A percentile compares a stretch with the other conserved stretches of the same genome.
Evolutionary conservation across 352 stramenopile species (phyloP).

Genomic region (Pythium guiyangense): DNA sequence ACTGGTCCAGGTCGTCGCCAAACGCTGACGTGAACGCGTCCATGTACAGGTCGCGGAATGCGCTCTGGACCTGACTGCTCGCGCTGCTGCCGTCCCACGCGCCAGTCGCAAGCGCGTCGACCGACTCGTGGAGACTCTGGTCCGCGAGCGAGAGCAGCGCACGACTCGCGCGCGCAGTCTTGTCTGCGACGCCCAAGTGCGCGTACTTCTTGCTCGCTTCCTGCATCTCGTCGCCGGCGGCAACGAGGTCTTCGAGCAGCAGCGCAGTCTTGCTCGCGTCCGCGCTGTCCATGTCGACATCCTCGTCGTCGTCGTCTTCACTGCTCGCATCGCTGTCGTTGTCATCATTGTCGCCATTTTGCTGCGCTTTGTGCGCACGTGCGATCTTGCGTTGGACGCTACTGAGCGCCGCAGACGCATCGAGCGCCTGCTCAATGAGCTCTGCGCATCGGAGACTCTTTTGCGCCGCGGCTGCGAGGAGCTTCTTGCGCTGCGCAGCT

Average conservation of each 20-base stretch:
- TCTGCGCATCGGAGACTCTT: slow-evolving; percentile 72
- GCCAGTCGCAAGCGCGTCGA: slow-evolving; percentile 15
- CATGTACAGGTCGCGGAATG: slow-evolving; percentile 81
- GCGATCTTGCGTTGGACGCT: slow-evolving; percentile 40
- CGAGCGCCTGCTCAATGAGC: slow-evolving; percentile 71
- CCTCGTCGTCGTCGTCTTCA: slow-evolving; percentile 28
- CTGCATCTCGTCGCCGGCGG: slow-evolving; percentile 40
- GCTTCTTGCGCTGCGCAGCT: slow-evolving; percentile 25
- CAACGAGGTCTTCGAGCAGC: slow-evolving; percentile 59
- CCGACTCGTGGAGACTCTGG: slow-evolving; percentile 26
- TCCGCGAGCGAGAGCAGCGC: slow-evolving; percentile 46
- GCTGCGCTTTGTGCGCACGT: slow-evolving; percentile 17
- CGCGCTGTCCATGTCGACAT: slow-evolving; percentile 20
- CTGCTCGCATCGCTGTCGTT: slow-evolving; percentile 13
- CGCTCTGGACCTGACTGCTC: slow-evolving; percentile 23
- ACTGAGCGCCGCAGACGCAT: slow-evolving; percentile 39
- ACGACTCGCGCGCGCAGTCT: slow-evolving; percentile 49
- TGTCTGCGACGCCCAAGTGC: slow-evolving; percentile 41
- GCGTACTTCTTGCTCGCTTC: slow-evolving; percentile 43
- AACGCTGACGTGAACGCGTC: slow-evolving; percentile 83
- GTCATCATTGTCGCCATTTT: slow-evolving; percentile 11
- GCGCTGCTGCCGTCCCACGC: slow-evolving; percentile 9
- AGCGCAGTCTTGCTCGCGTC: slow-evolving; percentile 34
- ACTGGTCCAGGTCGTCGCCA: slow-evolving; percentile 79
- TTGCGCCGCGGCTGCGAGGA: slow-evolving; percentile 35